These are phyloP conservation scores for Colletotrichum australisinense DNA, from an alignment of 2,329 filamentous ascomycete species.

Conservation along the genomic window DNA sequence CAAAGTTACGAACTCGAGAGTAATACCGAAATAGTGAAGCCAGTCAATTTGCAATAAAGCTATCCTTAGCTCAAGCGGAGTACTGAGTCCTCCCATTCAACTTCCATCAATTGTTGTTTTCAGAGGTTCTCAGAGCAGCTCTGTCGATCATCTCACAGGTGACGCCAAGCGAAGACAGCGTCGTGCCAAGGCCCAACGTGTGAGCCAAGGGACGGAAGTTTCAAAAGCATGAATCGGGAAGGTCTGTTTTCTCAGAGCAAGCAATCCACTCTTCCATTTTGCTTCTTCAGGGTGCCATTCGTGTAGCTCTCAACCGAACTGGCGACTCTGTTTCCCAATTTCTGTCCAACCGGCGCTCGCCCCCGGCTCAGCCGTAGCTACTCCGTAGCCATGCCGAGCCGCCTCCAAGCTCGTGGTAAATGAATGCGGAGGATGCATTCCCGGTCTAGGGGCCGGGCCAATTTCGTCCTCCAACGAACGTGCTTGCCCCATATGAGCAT, in stretches of 20 bases:
- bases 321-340: neutral
- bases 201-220: slow-evolving; percentile 30
- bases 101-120: too few species aligned
- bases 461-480: slow-evolving; percentile 33
- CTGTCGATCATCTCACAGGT: neutral
- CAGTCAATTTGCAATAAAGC: too few species aligned
- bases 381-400: slow-evolving; percentile 13
- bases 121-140: neutral
- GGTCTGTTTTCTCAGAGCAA: neutral
- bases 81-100: too few species aligned
- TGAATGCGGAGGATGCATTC: slow-evolving; percentile 22
- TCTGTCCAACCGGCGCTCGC: neutral
- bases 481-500: neutral
- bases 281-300: slow-evolving; percentile 14
- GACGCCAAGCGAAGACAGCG: slow-evolving; percentile 6
- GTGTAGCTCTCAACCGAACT: slow-evolving; percentile 20
- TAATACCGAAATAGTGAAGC: neutral
- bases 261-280: neutral
- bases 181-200: slow-evolving; percentile 23
- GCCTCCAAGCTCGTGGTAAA: slow-evolving; percentile 11
- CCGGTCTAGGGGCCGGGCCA: slow-evolving; percentile 22
- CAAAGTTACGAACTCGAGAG: neutral
- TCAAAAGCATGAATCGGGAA: slow-evolving; percentile 28
- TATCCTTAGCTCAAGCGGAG: too few species aligned
- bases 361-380: neutral